Conservation (phyloP, 345 rosid species). For the Acer campestre region DNA sequence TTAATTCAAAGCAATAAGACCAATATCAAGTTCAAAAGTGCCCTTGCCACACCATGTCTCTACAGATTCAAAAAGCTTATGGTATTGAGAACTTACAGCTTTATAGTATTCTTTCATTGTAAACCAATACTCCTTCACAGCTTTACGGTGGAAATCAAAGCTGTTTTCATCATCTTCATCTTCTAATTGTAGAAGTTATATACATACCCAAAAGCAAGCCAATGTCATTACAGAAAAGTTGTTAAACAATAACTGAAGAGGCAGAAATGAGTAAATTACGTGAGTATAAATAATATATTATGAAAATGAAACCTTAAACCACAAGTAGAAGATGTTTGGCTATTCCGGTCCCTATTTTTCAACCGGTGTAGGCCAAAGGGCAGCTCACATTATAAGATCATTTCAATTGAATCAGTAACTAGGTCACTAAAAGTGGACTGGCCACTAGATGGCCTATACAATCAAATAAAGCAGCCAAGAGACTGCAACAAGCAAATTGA, state of each 20-base stretch:
- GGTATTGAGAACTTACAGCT: constrained; percentile 48
- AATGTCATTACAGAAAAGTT: constrained; percentile 7
- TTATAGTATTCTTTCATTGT: constrained; percentile 63
- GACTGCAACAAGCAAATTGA: not conserved
- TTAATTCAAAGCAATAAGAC: not conserved
- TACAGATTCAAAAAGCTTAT: too few relatives aligned
- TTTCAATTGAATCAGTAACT: not conserved
- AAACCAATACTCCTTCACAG: constrained; percentile 54
- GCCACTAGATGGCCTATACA: not conserved
- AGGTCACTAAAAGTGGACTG: not conserved
- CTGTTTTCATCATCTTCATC: constrained; percentile 48
- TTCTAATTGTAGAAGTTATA: constrained; percentile 22
- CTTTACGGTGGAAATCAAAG: constrained; percentile 51
- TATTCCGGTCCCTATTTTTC: not conserved
- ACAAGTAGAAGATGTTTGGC: not conserved
- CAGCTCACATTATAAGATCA: not conserved
- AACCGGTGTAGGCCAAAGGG: not conserved
- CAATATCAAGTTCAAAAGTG: not conserved
- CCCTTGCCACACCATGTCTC: not conserved
- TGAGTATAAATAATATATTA: not conserved
- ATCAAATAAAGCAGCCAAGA: not conserved
- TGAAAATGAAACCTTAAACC: not conserved
- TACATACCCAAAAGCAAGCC: constrained; percentile 21
- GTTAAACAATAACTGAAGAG: not conserved
- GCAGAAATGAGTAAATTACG: not conserved